Evolutionary conservation across 768 basidiomycete genomes (phyloP), one percentile per base, ranked within the genome.

Genomic region (Boletellus ananas): DNA sequence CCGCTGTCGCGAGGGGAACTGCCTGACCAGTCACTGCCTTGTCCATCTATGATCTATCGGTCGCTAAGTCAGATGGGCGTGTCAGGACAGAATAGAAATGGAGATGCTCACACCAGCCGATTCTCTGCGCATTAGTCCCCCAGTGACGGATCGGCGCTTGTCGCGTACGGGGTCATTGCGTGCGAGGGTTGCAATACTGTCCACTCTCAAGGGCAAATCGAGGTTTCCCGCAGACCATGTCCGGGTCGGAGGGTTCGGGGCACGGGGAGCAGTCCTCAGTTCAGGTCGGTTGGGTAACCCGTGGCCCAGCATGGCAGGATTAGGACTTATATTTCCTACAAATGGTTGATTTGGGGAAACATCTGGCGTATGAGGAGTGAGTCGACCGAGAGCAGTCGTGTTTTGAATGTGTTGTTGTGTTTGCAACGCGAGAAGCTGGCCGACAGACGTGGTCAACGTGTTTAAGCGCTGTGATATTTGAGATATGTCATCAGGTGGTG

Each of bases 191-290:
- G 68, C 47, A 38, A 69, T 65, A 31, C 65, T 77, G 41, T 79
- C 68, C 42, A 78, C 67, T 36, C 87, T 79, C 57, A 84, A 63
- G 9, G 87, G 84, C 48, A 91, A 69, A 58, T 93, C 90, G 14
- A 91, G 71, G 38, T 78, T 85, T 33, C 90, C 89, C 34, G 86
- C 81, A 48, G 90, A 90, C 90, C 90, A 93, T 18, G 88, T 90
- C 37, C 90, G 80, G 70, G 84, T 78, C 7, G 87, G 87, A 25
- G 83, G 76, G 52, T 83, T 85, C 29, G 87, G 80, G 16, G 79
- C 73, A 47, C 90, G 83, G 37, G 79, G 70, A 37, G 74, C 68
- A 33, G 79, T 66, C 45, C 88, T 75, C 36, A 84, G 57, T 59
- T 90, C 88, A 25, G 81, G 78, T 25, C 87, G 79, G 58, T 74